phyloP scores from a whole-genome alignment of 1,139 yeast species.

The Sugiyamaella castrensis region DNA sequence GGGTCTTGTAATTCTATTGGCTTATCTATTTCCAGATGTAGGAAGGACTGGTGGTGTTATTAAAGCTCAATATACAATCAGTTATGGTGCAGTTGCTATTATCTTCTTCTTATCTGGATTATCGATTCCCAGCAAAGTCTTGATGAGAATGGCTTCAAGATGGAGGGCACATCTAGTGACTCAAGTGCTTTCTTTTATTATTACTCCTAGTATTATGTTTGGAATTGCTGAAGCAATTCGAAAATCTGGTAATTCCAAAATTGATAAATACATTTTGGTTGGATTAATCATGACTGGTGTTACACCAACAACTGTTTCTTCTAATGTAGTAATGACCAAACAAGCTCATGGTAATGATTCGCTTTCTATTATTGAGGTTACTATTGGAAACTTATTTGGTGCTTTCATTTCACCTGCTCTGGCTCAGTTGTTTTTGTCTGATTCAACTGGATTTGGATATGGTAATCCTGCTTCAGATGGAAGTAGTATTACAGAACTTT shows the following conservation, averaged over 20 bases:
- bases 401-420: constrained; percentile 86
- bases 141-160: constrained; percentile 58
- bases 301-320: constrained; percentile 88
- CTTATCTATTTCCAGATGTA: constrained; percentile 74
- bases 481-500: constrained; percentile 55
- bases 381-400: constrained; percentile 78
- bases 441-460: constrained; percentile 57
- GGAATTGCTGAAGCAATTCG: constrained; percentile 71
- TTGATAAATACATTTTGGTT: constrained; percentile 70
- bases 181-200: constrained; percentile 61
- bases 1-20: constrained; percentile 70
- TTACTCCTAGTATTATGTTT: constrained; percentile 71
- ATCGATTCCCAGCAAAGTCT: constrained; percentile 63
- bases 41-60: constrained; percentile 82
- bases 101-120: constrained; percentile 80
- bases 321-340: constrained; percentile 86
- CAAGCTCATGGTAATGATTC: constrained; percentile 78
- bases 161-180: constrained; percentile 84
- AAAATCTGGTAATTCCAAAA: constrained; percentile 52
- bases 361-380: constrained; percentile 77
- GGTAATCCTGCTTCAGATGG: constrained; percentile 75
- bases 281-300: constrained; percentile 81
- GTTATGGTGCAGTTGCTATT: constrained; percentile 83
- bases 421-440: constrained; percentile 61
- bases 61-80: constrained; percentile 68